Base-by-base conservation (phyloP, 208 protist genomes). In the Wallacemonas sp. region DNA sequence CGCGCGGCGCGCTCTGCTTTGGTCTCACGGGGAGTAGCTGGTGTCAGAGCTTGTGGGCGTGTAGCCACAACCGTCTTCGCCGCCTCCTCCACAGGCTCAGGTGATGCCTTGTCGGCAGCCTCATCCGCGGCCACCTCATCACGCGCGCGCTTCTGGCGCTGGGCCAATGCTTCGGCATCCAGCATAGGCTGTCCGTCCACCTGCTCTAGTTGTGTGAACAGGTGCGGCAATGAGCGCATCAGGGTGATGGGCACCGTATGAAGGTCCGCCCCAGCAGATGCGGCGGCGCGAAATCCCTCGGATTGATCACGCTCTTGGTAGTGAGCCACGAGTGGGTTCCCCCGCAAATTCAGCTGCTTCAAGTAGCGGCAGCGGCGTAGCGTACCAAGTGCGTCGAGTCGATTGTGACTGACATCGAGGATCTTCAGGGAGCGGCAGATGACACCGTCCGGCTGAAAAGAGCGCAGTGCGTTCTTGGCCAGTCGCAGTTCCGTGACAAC, bases 341-440 rank as follows among this genome's bases (percentile, higher is more conserved):
- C 90, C 9, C 72, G 66, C 30, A 95, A 42, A 50, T 75, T 79
- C 34, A 95, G 50, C 63, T 91, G 77, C 34, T 73, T 59, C 54
- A 95, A 62, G 57, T 79, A 95, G 24, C 63, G 74, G 68, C 84
- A 95, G 30, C 90, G 86, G 8, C 90, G 86, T 68, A 95, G 65
- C 22, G 86, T 87, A 13, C 63, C 52, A 9, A 89, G 54, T 12
- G 76, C 61, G 0, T 58, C 33, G 27, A 95, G 63, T 12, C 68
- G 33, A 42, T 93, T 95, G 74, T 85, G 67, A 67, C 81, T 89
- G 27, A 95, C 79, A 61, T 95, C 90, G 10, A 95, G 72, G 34
- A 92, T 89, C 45, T 93, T 81, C 48, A 95, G 45, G 0, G 90
- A 95, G 50, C 85, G 84, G 32, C 89, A 66, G 27, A 95, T 85